A percentile compares a stretch with the other conserved stretches of the same genome.
phyloP scores from a whole-genome alignment of 768 basidiomycete species.

The Polyporus arcularius region DNA sequence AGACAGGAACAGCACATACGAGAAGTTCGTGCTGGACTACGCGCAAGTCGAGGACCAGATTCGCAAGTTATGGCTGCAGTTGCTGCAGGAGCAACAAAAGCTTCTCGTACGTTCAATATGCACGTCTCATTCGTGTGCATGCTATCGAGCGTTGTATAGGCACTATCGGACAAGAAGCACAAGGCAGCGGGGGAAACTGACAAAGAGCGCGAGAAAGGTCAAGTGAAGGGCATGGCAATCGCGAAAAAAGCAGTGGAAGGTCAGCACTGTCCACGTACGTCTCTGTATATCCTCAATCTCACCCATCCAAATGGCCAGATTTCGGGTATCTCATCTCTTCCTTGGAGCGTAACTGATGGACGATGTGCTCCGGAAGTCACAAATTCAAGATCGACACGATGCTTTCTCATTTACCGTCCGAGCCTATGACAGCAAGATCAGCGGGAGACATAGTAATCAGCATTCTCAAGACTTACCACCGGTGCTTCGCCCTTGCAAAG shows the following conservation, averaged over 20 bases:
- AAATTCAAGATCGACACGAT: no score
- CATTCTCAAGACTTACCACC: no score
- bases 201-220: conserved; percentile 25
- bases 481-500: no score
- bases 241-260: conserved; percentile 31
- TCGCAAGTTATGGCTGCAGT: conserved; percentile 25
- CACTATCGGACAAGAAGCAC: conserved; percentile 16
- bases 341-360: background rate
- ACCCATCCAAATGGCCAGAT: background rate
- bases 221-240: conserved; percentile 29
- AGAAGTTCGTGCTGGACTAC: conserved; percentile 29
- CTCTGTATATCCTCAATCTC: background rate
- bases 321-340: conserved; percentile 6
- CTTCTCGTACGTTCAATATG: conserved; percentile 12
- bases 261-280: background rate
- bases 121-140: background rate
- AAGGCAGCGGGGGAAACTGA: conserved; percentile 18
- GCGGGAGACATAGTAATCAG: no score
- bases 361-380: no score
- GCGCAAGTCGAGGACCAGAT: conserved; percentile 30
- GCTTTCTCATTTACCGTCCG: no score
- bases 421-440: no score
- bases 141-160: conserved; percentile 1
- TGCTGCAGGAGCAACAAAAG: conserved; percentile 22
- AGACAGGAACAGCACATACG: conserved; percentile 24